Evolutionary conservation across 1,139 yeast species (phyloP), one percentile per base, ranked within the genome.

Genomic region (Blastobotrys niveus): DNA sequence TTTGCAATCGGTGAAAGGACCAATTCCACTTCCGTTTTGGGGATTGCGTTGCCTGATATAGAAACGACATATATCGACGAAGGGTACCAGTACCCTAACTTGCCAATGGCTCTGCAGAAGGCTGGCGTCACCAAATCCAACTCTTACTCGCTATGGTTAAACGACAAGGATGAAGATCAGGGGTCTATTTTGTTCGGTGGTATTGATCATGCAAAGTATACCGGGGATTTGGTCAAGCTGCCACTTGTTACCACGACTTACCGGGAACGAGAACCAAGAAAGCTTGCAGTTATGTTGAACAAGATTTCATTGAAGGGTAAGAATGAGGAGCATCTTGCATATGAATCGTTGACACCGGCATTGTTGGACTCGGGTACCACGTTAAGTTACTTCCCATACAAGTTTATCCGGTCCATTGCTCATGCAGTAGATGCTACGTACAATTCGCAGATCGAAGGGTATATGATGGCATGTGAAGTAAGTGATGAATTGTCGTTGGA

Each of bases 101-200:
- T 45, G 12, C 43, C 37, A 9, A 17, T 35, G 29, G 26, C 38
- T 10, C 32, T 41, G 22, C 27, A 41, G 19, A 10, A 65, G 36
- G 71, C 70, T 51, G 81, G 82, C 1, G 47, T 63, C 38, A 80
- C 77, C 49, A 59, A 67, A 33, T 65, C 70, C 39, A 64, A 63
- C 24, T 71, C 73, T 8, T 75, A 72, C 56, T 73, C 78, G 10
- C 52, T 65, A n/a, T 60, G 51, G 42, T 51, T 61, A 37, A 54
- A 60, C 47, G 55, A 55, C 8, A 43, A 52, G 19, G 47, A 55
- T 32, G 47, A 58, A n/a, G 47, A 50, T 36, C 37, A 60, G 3
- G 79, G 79, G 2, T 57, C 64, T 35, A 61, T 74, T 34, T 50
- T 66, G 43, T 74, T 74, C 58, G 79, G 79, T 3, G 80, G 77